Conservation (phyloP, 108 stramenopile genomes). For the Cyclostephanos tholiformis region DNA sequence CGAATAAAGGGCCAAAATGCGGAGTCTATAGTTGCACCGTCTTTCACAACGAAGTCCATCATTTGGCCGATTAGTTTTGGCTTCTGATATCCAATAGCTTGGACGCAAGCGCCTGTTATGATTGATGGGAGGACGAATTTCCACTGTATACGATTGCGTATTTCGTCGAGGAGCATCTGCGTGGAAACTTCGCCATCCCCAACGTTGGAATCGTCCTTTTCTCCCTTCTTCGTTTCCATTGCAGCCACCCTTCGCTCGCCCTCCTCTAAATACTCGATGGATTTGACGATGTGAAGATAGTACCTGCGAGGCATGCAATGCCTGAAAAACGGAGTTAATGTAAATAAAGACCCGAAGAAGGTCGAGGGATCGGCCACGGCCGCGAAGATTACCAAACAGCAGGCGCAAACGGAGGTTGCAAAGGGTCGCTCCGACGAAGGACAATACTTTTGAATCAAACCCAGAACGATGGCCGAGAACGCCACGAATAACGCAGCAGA, state of each 20-base stretch:
- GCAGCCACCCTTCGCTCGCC: neutral
- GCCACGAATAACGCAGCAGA: conserved; percentile 4
- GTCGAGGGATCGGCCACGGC: conserved; percentile 17
- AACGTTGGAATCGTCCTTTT: neutral
- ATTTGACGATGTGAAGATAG: neutral
- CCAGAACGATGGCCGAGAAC: conserved; percentile 5
- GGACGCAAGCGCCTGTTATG: conserved; percentile 8
- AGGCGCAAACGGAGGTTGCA: neutral
- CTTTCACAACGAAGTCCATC: conserved; percentile 13
- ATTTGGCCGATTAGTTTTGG: conserved; percentile 23
- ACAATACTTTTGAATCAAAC: neutral
- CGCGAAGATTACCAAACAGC: conserved; percentile 7
- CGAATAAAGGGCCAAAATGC: conserved; percentile 22
- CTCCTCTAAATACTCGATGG: conserved; percentile 17
- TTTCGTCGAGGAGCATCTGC: conserved; percentile 3
- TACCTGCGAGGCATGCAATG: neutral
- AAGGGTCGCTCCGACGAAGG: conserved; percentile 17
- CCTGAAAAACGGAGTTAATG: neutral
- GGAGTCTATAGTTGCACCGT: conserved; percentile 8
- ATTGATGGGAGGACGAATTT: conserved; percentile 7
- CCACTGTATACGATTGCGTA: conserved; percentile 21
- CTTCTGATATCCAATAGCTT: conserved; percentile 21
- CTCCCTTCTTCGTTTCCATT: neutral
- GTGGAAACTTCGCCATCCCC: conserved; percentile 1
- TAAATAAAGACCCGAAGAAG: conserved; percentile 3